Percentiles rank a stretch among this genome's conserved stretches.
Conservation (phyloP, 2,329 filamentous ascomycete species). For the Tolypocladium ophioglossoides region DNA sequence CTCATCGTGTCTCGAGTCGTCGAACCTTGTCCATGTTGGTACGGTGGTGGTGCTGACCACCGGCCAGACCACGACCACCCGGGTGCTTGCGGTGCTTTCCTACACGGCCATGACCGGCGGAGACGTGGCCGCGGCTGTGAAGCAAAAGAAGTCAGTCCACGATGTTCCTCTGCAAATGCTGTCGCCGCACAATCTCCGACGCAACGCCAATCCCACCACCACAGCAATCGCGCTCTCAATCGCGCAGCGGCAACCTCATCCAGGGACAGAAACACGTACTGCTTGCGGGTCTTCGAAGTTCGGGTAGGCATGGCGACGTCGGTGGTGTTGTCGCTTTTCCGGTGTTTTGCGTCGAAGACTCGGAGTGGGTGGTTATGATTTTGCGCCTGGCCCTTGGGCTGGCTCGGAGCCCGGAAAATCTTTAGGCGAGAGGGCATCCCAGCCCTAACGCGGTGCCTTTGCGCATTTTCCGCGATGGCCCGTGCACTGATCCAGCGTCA, state of each 20-base stretch:
- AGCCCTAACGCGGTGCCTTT: conserved; percentile 24
- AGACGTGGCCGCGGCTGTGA: conserved; percentile 87
- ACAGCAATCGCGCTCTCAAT: background rate
- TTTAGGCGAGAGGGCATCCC: conserved; percentile 29
- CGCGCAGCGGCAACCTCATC: conserved; percentile 4
- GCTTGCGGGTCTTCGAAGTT: conserved; percentile 68
- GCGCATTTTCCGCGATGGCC: background rate
- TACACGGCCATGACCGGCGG: conserved; percentile 94
- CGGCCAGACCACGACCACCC: conserved; percentile 78
- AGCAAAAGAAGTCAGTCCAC: conserved; percentile 12
- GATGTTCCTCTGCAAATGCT: background rate
- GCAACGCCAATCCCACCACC: background rate
- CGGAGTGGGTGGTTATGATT: conserved; percentile 27
- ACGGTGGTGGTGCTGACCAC: conserved; percentile 87
- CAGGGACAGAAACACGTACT: conserved; percentile 41
- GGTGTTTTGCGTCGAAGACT: conserved; percentile 23
- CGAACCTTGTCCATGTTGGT: conserved; percentile 63
- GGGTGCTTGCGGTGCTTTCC: conserved; percentile 97
- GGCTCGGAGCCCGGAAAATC: conserved; percentile 18
- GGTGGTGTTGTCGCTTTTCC: conserved; percentile 34
- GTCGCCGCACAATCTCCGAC: background rate
- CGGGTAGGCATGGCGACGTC: conserved; percentile 61
- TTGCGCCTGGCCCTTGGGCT: conserved; percentile 20
- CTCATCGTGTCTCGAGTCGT: conserved; percentile 29
- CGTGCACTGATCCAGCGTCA: conserved; percentile 15